Conservation (phyloP, 805 yeast genomes). For the Candida yuanshanica region DNA sequence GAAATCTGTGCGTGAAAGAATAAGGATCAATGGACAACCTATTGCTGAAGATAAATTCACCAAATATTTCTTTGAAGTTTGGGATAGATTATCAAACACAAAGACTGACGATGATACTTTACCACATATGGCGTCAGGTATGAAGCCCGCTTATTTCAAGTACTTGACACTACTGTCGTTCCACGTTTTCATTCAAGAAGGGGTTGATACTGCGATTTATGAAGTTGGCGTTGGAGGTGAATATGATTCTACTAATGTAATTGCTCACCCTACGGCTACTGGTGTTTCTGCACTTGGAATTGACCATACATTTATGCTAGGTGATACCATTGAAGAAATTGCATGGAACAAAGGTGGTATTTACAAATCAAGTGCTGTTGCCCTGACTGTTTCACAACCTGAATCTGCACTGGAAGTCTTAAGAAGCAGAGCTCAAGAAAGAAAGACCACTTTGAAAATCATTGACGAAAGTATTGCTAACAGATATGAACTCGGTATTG, state of each 20-base stretch:
- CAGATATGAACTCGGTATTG: conserved; percentile 52
- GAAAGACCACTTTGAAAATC: conserved; percentile 42
- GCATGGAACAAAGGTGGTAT: conserved; percentile 98
- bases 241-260: conserved; percentile 90
- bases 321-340: conserved; percentile 80
- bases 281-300: conserved; percentile 86
- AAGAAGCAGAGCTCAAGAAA: conserved; percentile 63
- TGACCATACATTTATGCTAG: conserved; percentile 78
- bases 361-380: conserved; percentile 62
- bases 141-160: conserved; percentile 91
- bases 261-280: conserved; percentile 72
- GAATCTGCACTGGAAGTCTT: conserved; percentile 53
- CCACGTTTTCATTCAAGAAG: conserved; percentile 83
- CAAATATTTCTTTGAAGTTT: conserved; percentile 87
- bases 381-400: conserved; percentile 60
- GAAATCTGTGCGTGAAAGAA: conserved; percentile 87
- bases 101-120: conserved; percentile 42
- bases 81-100: conserved; percentile 70
- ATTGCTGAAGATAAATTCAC: conserved; percentile 76
- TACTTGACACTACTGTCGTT: conserved; percentile 84
- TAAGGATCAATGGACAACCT: conserved; percentile 82
- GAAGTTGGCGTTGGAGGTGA: conserved; percentile 99
- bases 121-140: conserved; percentile 68
- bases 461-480: conserved; percentile 36
- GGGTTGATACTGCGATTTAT: conserved; percentile 88